A percentile compares a stretch with the other conserved stretches of the same genome.
Conservation (phyloP, 2,329 filamentous ascomycete genomes). For the Hypoxylon rubiginosum region DNA sequence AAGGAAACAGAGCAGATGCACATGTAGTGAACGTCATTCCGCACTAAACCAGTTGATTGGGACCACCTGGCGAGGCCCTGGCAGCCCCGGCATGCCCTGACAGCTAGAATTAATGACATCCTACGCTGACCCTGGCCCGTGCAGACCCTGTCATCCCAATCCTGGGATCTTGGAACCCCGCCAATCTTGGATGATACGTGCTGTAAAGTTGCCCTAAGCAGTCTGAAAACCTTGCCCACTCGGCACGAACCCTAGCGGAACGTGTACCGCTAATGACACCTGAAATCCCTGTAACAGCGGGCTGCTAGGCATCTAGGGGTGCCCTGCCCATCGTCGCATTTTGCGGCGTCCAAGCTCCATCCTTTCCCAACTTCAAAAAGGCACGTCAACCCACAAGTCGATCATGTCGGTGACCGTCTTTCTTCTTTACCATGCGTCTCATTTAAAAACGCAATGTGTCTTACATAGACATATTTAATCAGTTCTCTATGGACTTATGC, state of each 20-base stretch:
- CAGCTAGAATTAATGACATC: slow-evolving; percentile 34
- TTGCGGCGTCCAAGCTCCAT: slow-evolving; percentile 26
- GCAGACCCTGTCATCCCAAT: slow-evolving; percentile 19
- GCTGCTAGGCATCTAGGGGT: slow-evolving; percentile 9
- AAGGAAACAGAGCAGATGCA: slow-evolving; percentile 37
- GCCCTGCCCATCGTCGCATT: slow-evolving; percentile 34
- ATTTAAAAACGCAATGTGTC: slow-evolving; percentile 10
- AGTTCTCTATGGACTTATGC: neutral
- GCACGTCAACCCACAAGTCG: slow-evolving; percentile 8
- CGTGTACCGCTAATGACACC: slow-evolving; percentile 29
- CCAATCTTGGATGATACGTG: slow-evolving; percentile 23
- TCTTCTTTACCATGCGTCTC: neutral
- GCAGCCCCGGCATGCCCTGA: too few species aligned
- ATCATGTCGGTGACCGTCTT: slow-evolving; percentile 21
- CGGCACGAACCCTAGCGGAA: slow-evolving; percentile 21
- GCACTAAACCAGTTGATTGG: slow-evolving; percentile 32
- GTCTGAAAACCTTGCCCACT: slow-evolving; percentile 8
- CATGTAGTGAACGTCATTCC: slow-evolving; percentile 45
- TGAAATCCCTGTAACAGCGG: slow-evolving; percentile 14
- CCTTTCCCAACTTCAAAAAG: slow-evolving; percentile 25
- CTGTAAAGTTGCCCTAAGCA: slow-evolving; percentile 32
- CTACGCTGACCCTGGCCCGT: slow-evolving; percentile 23
- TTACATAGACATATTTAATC: neutral
- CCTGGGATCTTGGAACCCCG: slow-evolving; percentile 25
- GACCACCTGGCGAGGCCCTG: slow-evolving; percentile 25